Percentiles rank a stretch among this genome's conserved stretches.
These are phyloP conservation scores for Bruguiera hainesii DNA, from an alignment of 441 rosid genomes.

Conservation along the genomic window DNA sequence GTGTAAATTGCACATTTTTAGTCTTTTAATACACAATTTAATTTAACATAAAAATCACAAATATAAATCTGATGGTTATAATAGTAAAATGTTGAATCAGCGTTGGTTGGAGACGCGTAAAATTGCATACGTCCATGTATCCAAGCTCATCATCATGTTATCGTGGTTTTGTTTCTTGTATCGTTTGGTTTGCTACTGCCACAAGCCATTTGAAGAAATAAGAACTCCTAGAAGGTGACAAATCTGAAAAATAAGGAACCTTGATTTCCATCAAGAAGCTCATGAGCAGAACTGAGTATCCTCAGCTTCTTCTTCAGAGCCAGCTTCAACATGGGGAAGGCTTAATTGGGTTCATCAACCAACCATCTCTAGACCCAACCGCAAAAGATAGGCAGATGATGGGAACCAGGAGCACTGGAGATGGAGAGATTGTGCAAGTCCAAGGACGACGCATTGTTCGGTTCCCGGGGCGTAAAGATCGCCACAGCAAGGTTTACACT, in stretches of 20 bases:
- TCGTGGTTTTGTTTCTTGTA: no score
- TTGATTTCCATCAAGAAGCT: constrained; percentile 34
- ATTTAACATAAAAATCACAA: no score
- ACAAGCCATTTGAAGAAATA: no score
- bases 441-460: constrained; percentile 90
- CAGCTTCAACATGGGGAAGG: constrained; percentile 16
- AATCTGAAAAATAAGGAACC: constrained; percentile 20
- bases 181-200: no score
- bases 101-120: no score
- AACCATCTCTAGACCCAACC: not conserved
- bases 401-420: constrained; percentile 42
- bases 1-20: no score
- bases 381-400: constrained; percentile 22
- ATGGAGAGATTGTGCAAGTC: constrained; percentile 83
- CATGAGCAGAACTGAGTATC: constrained; percentile 12
- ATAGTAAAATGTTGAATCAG: no score
- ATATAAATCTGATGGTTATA: no score
- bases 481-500: constrained; percentile 91
- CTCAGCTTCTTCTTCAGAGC: constrained; percentile 17
- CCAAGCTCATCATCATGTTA: no score
- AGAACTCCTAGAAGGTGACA: no score
- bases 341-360: constrained; percentile 1
- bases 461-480: constrained; percentile 77
- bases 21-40: no score
- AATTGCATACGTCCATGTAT: no score